These are phyloP conservation scores for Saccharomycopsis guyanensis DNA, from an alignment of 805 yeast species.

Conservation along the genomic window DNA sequence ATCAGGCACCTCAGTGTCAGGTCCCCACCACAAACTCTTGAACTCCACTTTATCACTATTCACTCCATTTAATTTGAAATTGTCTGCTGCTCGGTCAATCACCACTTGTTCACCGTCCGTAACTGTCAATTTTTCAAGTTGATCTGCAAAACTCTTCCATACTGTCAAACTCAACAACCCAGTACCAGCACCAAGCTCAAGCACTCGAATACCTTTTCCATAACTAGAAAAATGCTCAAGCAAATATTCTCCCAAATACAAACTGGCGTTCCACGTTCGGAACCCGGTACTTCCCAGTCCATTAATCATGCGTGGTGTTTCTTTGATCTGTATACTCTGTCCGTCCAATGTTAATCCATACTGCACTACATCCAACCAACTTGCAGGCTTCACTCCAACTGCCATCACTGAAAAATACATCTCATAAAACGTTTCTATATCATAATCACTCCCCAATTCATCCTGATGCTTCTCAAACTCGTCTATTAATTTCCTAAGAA, in stretches of 20 bases:
- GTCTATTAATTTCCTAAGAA: constrained; percentile 37
- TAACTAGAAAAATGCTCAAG: constrained; percentile 17
- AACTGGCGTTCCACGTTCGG: constrained; percentile 91
- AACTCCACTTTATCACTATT: neutral
- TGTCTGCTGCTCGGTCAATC: constrained; percentile 38
- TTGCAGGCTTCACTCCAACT: constrained; percentile 24
- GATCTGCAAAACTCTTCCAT: constrained; percentile 15
- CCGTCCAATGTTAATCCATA: constrained; percentile 24
- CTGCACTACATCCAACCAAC: constrained; percentile 27
- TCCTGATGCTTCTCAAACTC: neutral
- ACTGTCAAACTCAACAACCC: constrained; percentile 59
- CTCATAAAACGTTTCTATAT: constrained; percentile 28
- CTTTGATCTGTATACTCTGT: constrained; percentile 32
- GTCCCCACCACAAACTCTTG: constrained; percentile 55
- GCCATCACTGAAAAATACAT: constrained; percentile 27
- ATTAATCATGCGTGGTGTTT: constrained; percentile 56
- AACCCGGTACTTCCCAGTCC: constrained; percentile 82
- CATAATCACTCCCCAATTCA: constrained; percentile 17
- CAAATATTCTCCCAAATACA: constrained; percentile 52
- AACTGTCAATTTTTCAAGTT: constrained; percentile 21
- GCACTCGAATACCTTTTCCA: constrained; percentile 26
- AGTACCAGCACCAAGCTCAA: constrained; percentile 88
- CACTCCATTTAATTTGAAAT: constrained; percentile 39
- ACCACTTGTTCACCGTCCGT: constrained; percentile 59
- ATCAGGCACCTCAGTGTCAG: constrained; percentile 32